Evolutionary conservation across 768 basidiomycete genomes (phyloP), one percentile per base, ranked within the genome.

Genomic region (Termitomyces sp.): DNA sequence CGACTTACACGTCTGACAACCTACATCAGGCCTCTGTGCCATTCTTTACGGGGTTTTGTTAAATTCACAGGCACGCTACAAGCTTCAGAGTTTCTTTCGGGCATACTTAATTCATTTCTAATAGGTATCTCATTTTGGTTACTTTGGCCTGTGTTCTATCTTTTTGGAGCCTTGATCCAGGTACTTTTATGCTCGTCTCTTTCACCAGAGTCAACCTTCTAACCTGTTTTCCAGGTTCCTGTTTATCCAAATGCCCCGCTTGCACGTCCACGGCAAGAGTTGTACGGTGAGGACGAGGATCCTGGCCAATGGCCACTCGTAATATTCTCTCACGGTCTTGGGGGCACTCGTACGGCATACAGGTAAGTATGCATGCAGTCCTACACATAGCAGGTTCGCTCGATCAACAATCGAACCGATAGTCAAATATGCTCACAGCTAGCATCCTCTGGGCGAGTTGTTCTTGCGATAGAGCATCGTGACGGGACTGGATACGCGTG

Each of bases 281-380:
- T 4, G n/a, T 23, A 48, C 44, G 58, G 37, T 7, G 37, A 67
- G 42, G 39, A 28, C 27, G 52, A 46, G 9, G 52, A 56, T 32
- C 23, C 58, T 30, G 16, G 39, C 17, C 77, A 79, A 47, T 90
- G 89, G 89, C 89, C 90, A 0, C 77, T 94, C 30, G 81, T 92
- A 30, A 78, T 94, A 40, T 94, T 93, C 70, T 90, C 88, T 10
- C 92, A 94, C 72, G 92, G 92, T 19, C 79, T 94, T 21, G 86
- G 83, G 19, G 91, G 91, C 4, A 83, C 79, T 42, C 73, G 84
- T 21, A 88, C 84, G 0, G 80, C 83, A 1, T 92, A 93, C 63
- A 88, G 84, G 82, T 80, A 39, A 42, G 54, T 49, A 45, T 37
- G 16, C 35, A 37, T 32, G 5, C 12, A 34, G 46, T 28, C 50